Evolutionary conservation across 805 yeast genomes (phyloP).

Genomic region (Spathaspora boniae): DNA sequence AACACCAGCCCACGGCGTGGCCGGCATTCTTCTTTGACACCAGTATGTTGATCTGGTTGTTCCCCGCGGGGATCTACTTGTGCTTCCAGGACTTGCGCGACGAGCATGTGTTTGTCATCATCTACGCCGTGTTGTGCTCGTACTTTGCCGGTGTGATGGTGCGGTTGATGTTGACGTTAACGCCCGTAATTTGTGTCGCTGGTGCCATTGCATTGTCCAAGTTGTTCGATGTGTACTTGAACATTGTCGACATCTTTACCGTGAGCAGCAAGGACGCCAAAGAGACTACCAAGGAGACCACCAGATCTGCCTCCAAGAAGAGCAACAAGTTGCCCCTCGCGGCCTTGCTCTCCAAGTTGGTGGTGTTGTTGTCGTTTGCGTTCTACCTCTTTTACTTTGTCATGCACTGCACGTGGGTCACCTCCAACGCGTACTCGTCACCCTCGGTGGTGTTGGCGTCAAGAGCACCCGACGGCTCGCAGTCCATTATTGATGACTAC

Average conservation of each 20-base stretch:
- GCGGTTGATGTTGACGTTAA: slow-evolving; percentile 92
- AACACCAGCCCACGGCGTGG: slow-evolving; percentile 99
- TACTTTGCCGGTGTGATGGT: slow-evolving; percentile 99
- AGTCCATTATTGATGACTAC: slow-evolving; percentile 86
- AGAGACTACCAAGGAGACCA: slow-evolving; percentile 7
- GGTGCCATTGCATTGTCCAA: slow-evolving; percentile 88
- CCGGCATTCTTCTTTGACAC: slow-evolving; percentile 96
- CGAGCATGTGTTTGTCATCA: slow-evolving; percentile 90
- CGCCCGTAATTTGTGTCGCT: slow-evolving; percentile 93
- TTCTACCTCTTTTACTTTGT: slow-evolving; percentile 80
- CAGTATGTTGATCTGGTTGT: slow-evolving; percentile 89
- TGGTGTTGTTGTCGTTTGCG: slow-evolving; percentile 65
- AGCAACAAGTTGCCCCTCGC: slow-evolving; percentile 17
- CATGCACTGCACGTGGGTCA: slow-evolving; percentile 95
- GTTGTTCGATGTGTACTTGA: slow-evolving; percentile 76
- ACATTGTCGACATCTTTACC: slow-evolving; percentile 46
- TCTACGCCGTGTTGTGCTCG: slow-evolving; percentile 88
- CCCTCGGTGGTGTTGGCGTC: slow-evolving; percentile 96
- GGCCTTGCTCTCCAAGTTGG: slow-evolving; percentile 49
- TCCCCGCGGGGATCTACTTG: slow-evolving; percentile 95
- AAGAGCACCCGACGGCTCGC: slow-evolving; percentile 78
- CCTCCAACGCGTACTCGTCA: slow-evolving; percentile 91
- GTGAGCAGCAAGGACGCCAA: too few species aligned
- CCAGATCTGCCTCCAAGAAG: slow-evolving; percentile 11
- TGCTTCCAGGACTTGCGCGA: slow-evolving; percentile 85